Evolutionary conservation across 352 stramenopile genomes (phyloP).

Genomic region (Phytophthora citrophthora): DNA sequence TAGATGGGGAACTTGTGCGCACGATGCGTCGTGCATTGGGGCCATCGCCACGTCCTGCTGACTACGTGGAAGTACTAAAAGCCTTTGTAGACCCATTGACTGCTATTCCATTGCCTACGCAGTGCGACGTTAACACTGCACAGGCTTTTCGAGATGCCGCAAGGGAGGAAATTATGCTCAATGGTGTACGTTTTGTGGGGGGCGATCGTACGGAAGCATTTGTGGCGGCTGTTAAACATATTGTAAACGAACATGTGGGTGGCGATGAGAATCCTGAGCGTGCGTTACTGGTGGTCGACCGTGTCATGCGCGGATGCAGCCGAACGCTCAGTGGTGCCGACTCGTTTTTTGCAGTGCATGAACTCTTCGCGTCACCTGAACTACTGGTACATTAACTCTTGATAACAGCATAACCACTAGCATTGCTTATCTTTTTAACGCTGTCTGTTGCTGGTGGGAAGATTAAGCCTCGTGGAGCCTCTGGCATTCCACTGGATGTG

Average conservation of each 20-base stretch:
- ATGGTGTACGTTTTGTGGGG: slow-evolving; percentile 76
- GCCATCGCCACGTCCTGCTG: slow-evolving; percentile 47
- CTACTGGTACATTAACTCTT: slow-evolving; percentile 59
- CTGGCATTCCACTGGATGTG: slow-evolving; percentile 61
- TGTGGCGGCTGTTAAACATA: slow-evolving; percentile 76
- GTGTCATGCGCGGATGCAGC: slow-evolving; percentile 74
- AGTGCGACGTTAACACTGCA: slow-evolving; percentile 71
- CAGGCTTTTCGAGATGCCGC: slow-evolving; percentile 74
- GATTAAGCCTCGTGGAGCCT: slow-evolving; percentile 67
- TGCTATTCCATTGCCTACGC: slow-evolving; percentile 55
- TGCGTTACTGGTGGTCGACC: slow-evolving; percentile 57
- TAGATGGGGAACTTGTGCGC: slow-evolving; percentile 30
- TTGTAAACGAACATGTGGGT: slow-evolving; percentile 53
- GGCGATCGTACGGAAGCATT: slow-evolving; percentile 78
- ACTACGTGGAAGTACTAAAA: slow-evolving; percentile 60
- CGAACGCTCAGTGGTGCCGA: slow-evolving; percentile 78
- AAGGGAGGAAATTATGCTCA: slow-evolving; percentile 78
- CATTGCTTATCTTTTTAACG: neutral
- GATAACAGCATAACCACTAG: neutral
- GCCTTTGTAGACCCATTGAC: slow-evolving; percentile 37
- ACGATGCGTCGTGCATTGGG: slow-evolving; percentile 47
- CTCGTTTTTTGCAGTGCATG: slow-evolving; percentile 78
- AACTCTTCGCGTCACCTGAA: slow-evolving; percentile 64
- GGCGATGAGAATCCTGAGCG: slow-evolving; percentile 43
- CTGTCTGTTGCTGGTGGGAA: slow-evolving; percentile 11